Percentiles rank a stretch among this genome's conserved stretches.
Conservation (phyloP, 1,284 basidiomycete genomes). For the Dichomitus squalens region DNA sequence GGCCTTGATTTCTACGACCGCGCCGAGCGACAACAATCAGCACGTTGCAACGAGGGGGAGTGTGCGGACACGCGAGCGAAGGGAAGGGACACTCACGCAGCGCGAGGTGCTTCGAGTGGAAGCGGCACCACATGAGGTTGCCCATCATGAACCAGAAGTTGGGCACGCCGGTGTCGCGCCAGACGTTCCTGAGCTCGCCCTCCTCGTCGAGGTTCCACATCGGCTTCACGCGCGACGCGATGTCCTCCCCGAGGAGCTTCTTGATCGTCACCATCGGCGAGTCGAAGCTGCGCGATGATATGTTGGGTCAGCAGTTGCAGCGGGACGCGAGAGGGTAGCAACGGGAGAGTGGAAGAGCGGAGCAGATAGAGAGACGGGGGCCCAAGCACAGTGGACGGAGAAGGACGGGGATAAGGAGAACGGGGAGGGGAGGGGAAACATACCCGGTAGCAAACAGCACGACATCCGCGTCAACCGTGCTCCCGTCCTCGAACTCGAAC, state of each 20-base stretch:
- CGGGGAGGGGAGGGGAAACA: slow-evolving; percentile 2
- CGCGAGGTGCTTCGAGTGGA: slow-evolving; percentile 43
- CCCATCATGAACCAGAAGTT: slow-evolving; percentile 36
- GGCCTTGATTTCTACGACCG: slow-evolving; percentile 19
- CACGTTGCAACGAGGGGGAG: no score
- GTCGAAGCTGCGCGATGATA: slow-evolving; percentile 37
- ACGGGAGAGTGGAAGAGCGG: no score
- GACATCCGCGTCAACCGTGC: slow-evolving; percentile 64
- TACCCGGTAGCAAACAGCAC: slow-evolving; percentile 72
- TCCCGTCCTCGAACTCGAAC: slow-evolving; percentile 67
- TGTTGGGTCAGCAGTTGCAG: no score
- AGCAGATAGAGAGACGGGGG: no score
- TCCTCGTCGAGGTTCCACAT: slow-evolving; percentile 48
- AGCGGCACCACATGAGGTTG: slow-evolving; percentile 38
- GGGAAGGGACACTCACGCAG: slow-evolving; percentile 38
- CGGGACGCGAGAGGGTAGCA: no score
- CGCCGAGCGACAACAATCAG: not conserved
- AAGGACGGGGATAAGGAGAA: not conserved
- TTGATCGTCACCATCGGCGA: slow-evolving; percentile 42
- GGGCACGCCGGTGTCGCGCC: slow-evolving; percentile 31
- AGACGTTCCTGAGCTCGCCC: slow-evolving; percentile 29
- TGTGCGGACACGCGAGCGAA: no score
- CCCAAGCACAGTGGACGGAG: no score
- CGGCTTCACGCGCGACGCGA: slow-evolving; percentile 45
- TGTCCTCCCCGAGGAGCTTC: slow-evolving; percentile 50